Evolutionary conservation across 208 protist species (phyloP), one percentile per base, ranked within the genome.

Genomic region (Leishmania tropica): DNA sequence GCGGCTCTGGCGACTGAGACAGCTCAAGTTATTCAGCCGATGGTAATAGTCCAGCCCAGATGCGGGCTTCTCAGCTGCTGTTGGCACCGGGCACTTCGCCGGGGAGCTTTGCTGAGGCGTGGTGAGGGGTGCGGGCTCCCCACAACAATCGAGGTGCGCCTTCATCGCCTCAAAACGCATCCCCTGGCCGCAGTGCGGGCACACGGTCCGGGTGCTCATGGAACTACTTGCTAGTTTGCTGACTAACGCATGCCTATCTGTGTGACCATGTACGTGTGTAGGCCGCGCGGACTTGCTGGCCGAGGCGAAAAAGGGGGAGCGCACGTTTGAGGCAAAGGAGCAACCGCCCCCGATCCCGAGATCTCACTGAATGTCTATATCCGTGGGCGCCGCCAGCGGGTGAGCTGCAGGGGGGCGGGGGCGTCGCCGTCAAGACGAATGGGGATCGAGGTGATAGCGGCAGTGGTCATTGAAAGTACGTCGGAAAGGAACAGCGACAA

Each of bases 141-240:
- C 81, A 65, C 89, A 94, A 13, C 76, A n/a, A 19, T 79, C 56
- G 65, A 92, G 58, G 80, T 91, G 89, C 10, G 74, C 53, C 73
- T 84, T 83, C 85, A 94, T 85, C 1, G 53, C 68, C 42, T 85
- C 84, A 31, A 87, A 76, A 24, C 81, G 78, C 40, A 90, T 79
- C 21, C 71, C 77, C 1, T 83, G 76, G 45, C 88, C 87, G 70
- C 89, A 94, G 81, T 92, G 88, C 3, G 87, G 86, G 70, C 91
- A 92, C 28, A 87, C 80, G 5, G 83, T 85, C 60, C 88, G 70
- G n/a, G 77, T 88, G 70, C 75, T 89, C 86, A 91, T 89, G 28
- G 42, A 74, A 74, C 28, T 64, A 64, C 45, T 42, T 51, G 28
- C 51, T 56, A 31, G 40, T 24, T 4, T 51, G 13, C 45, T 21